Evolutionary conservation across 805 yeast genomes (phyloP).

Genomic region (Torulaspora maleeae): DNA sequence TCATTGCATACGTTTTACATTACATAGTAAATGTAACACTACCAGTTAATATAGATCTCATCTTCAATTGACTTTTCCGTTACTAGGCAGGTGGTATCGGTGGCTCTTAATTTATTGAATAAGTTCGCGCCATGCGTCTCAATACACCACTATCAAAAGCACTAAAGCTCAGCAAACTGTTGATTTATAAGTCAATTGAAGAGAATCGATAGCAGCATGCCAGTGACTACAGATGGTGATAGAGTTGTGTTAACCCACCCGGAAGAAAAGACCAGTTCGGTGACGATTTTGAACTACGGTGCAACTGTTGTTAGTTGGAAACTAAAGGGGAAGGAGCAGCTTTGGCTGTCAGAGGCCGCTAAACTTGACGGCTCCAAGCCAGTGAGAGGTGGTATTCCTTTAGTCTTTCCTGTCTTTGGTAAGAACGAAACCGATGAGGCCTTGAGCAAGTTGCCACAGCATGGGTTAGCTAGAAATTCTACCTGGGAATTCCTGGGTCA

Average conservation of each 20-base stretch:
- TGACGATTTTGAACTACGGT: slow-evolving; percentile 75
- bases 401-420: slow-evolving; percentile 93
- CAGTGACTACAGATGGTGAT: slow-evolving; percentile 61
- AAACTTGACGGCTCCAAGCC: slow-evolving; percentile 88
- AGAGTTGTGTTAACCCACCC: slow-evolving; percentile 59
- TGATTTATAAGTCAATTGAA: neutral
- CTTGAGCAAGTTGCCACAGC: slow-evolving; percentile 77
- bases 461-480: slow-evolving; percentile 90
- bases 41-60: neutral
- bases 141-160: neutral
- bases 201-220: slow-evolving; percentile 38
- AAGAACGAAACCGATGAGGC: slow-evolving; percentile 54
- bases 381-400: slow-evolving; percentile 95
- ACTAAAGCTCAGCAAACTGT: neutral
- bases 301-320: slow-evolving; percentile 88
- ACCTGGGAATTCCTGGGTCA: slow-evolving; percentile 94
- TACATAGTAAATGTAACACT: slow-evolving; percentile 4
- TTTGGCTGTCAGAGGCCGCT: slow-evolving; percentile 78
- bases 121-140: neutral
- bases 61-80: neutral
- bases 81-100: neutral
- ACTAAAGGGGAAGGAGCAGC: slow-evolving; percentile 64
- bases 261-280: slow-evolving; percentile 47
- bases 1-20: neutral
- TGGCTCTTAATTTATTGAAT: neutral